Base-by-base conservation (phyloP, 257 asterid genomes). In the Thymus mandschuricus region DNA sequence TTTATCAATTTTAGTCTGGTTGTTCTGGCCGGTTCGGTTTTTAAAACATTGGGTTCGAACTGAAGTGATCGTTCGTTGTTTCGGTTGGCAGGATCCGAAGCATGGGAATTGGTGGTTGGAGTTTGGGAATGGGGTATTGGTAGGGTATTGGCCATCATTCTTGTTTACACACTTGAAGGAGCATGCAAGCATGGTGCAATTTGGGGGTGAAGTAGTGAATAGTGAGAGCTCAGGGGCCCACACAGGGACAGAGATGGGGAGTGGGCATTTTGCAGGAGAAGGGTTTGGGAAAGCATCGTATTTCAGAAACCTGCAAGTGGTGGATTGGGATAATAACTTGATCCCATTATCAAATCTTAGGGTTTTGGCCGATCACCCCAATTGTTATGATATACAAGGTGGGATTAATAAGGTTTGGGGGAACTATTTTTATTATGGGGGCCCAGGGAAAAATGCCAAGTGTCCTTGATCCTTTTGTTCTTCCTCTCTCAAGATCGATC, bases 71-170 rank as follows among this genome's bases (percentile, higher is more conserved):
- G 21, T 21, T 21, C 21, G 21, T 21, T 21, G 21, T 21, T 21
- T 21, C 21, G 21, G 21, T 28, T 13, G 11, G 2, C 74, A 86
- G 91, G 91, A 86, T 52, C 91, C 91, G 4, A 86, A 83, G 60
- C 91, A 83, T 21, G 91, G 91, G 7, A 86, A 86, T 71, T 86
- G 91, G 91, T 86, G 91, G 91, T 80, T 86, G 41, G 88, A 86
- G 68, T 86, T 83, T 15, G 91, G 88, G 6, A 70, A 81, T 44
- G 91, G 89, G 60, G 49, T 75, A 33, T 73, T 86, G 63, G 88
- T 86, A 5, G 91, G 91, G 0, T 86, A 86, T 64, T 86, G 91
- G 91, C 91, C 91, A 60, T 83, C 88, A 3, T 75, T 81, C 50
- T 55, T 86, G 31, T 86, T 86, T 33, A 76, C 88, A 10, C 91